Evolutionary conservation across 2,329 filamentous ascomycete genomes (phyloP).

Genomic region (Aspergillus clavatus): DNA sequence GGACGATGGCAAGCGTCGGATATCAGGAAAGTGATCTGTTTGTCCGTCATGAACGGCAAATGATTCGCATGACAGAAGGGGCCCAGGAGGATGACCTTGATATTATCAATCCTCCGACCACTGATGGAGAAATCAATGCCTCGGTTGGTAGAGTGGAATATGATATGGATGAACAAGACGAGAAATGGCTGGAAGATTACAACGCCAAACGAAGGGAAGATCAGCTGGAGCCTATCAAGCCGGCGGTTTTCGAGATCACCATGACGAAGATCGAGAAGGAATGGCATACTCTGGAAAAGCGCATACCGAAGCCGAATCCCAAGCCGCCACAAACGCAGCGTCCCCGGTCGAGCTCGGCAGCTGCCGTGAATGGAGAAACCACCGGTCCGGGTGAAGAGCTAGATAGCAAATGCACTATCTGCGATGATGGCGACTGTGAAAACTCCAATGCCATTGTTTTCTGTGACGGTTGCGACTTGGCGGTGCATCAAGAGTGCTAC

Average conservation of each 20-base stretch:
- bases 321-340: conserved; percentile 93
- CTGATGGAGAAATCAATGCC: conserved; percentile 56
- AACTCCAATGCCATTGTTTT: conserved; percentile 99
- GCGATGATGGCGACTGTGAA: conserved; percentile 98
- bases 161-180: conserved; percentile 99
- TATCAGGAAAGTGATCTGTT: conserved; percentile 95
- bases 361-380: conserved; percentile 90
- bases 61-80: conserved; percentile 60
- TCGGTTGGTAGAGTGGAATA: conserved; percentile 84
- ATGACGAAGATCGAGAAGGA: conserved; percentile 99
- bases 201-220: conserved; percentile 71
- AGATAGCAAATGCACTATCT: conserved; percentile 95
- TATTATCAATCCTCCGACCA: conserved; percentile 49
- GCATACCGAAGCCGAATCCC: conserved; percentile 93
- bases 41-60: conserved; percentile 66
- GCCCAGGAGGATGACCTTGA: conserved; percentile 62
- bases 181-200: conserved; percentile 85
- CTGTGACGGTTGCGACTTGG: conserved; percentile 94
- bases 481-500: conserved; percentile 98
- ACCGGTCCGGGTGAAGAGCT: conserved; percentile 79
- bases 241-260: conserved; percentile 92
- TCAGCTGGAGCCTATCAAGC: conserved; percentile 76
- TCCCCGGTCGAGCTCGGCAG: conserved; percentile 86
- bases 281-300: conserved; percentile 92
- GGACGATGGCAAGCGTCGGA: conserved; percentile 90